Conservation (phyloP, 345 rosid genomes). For the Melaleuca alternifolia region DNA sequence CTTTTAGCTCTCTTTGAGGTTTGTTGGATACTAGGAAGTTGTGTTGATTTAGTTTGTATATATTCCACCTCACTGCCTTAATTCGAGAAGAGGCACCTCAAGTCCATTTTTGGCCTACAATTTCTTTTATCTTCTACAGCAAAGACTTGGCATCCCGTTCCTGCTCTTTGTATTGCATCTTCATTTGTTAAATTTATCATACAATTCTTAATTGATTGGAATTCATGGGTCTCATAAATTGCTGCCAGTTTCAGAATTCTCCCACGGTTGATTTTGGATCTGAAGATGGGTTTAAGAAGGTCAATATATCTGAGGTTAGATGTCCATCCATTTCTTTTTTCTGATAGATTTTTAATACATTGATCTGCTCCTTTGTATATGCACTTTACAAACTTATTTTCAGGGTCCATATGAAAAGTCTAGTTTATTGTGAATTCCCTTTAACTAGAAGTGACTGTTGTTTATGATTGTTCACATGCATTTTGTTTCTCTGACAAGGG, state of each 20-base stretch:
- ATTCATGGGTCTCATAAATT: background rate
- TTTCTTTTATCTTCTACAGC: background rate
- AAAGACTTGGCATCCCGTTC: background rate
- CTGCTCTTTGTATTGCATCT: background rate
- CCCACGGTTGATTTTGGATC: constrained; percentile 73
- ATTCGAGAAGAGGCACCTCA: background rate
- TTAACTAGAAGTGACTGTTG: background rate
- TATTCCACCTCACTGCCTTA: background rate
- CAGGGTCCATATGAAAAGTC: background rate
- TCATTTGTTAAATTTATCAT: background rate
- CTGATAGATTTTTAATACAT: background rate
- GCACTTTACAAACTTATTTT: background rate
- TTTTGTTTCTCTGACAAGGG: background rate
- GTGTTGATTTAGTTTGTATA: background rate
- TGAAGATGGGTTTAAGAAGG: constrained; percentile 35
- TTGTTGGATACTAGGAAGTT: background rate
- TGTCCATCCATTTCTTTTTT: background rate
- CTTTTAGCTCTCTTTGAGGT: background rate
- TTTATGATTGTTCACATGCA: background rate
- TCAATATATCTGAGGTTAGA: constrained; percentile 68
- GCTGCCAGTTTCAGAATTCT: constrained; percentile 34
- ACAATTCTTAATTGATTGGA: background rate
- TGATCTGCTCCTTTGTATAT: background rate
- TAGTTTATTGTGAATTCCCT: background rate
- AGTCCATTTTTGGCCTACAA: background rate